These are phyloP conservation scores for Anthracocystis walkeri DNA, from an alignment of 1,284 basidiomycete genomes.

Conservation along the genomic window DNA sequence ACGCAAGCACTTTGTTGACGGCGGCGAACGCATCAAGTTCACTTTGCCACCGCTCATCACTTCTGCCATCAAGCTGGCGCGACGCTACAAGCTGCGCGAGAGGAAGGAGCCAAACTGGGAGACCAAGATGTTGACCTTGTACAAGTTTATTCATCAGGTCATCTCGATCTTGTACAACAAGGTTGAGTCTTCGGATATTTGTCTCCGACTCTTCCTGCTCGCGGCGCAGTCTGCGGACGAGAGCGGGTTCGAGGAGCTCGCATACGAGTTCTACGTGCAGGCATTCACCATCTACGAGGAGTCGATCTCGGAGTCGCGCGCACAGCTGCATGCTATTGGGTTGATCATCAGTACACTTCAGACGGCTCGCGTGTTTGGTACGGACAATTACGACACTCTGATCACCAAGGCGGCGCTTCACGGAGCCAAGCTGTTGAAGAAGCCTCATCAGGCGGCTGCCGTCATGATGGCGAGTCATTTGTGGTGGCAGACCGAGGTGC, in stretches of 20 bases:
- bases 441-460: conserved; percentile 68
- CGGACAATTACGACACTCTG: conserved; percentile 67
- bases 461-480: conserved; percentile 69
- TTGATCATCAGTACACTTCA: conserved; percentile 66
- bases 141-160: conserved; percentile 68
- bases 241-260: conserved; percentile 65
- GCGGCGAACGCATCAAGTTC: conserved; percentile 65
- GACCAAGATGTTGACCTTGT: conserved; percentile 64
- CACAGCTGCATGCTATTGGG: conserved; percentile 66
- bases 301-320: conserved; percentile 65
- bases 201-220: conserved; percentile 63
- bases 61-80: conserved; percentile 62
- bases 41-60: conserved; percentile 66
- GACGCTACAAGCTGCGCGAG: conserved; percentile 64
- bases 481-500: conserved; percentile 66
- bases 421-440: conserved; percentile 67
- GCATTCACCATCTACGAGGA: conserved; percentile 69
- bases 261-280: conserved; percentile 69
- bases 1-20: conserved; percentile 64
- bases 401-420: conserved; percentile 68
- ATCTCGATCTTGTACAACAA: conserved; percentile 66
- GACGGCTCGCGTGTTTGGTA: conserved; percentile 61
- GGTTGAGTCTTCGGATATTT: conserved; percentile 66
- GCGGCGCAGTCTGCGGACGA: conserved; percentile 67
- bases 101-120: conserved; percentile 58